These are phyloP conservation scores for Globisporangium emineosum DNA, from an alignment of 352 stramenopile species.

Conservation along the genomic window DNA sequence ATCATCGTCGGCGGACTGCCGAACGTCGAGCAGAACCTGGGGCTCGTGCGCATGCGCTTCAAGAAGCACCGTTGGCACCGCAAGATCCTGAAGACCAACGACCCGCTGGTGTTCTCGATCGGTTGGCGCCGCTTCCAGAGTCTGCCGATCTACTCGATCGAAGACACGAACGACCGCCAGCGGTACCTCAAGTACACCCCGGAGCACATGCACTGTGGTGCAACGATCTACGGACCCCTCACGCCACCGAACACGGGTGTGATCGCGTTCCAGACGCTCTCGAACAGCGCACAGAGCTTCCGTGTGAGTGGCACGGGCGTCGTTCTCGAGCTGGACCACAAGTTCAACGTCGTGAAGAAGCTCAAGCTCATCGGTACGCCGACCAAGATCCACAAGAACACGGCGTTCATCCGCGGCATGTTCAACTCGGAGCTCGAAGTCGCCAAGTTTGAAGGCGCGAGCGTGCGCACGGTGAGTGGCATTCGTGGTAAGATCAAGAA, in stretches of 20 bases:
- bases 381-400: slow-evolving; percentile 99
- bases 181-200: slow-evolving; percentile 99
- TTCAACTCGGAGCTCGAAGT: slow-evolving; percentile 96
- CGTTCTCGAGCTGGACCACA: slow-evolving; percentile 96
- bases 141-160: slow-evolving; percentile 97
- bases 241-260: slow-evolving; percentile 97
- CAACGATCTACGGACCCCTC: slow-evolving; percentile 96
- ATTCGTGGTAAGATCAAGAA: slow-evolving; percentile 99
- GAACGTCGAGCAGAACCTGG: slow-evolving; percentile 94
- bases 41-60: slow-evolving; percentile 95
- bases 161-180: slow-evolving; percentile 97
- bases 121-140: slow-evolving; percentile 99
- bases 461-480: slow-evolving; percentile 97
- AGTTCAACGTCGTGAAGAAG: slow-evolving; percentile 99
- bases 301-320: slow-evolving; percentile 97
- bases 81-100: slow-evolving; percentile 98
- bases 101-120: slow-evolving; percentile 98
- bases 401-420: slow-evolving; percentile 97
- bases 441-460: slow-evolving; percentile 97
- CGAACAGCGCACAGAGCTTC: slow-evolving; percentile 91
- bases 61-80: slow-evolving; percentile 99
- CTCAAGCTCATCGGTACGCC: slow-evolving; percentile 99
- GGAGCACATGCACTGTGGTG: slow-evolving; percentile 99
- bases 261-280: slow-evolving; percentile 95
- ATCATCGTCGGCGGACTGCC: slow-evolving; percentile 94